These are phyloP conservation scores for Gastrolobium villosum DNA, from an alignment of 306 rosid species.

Conservation along the genomic window DNA sequence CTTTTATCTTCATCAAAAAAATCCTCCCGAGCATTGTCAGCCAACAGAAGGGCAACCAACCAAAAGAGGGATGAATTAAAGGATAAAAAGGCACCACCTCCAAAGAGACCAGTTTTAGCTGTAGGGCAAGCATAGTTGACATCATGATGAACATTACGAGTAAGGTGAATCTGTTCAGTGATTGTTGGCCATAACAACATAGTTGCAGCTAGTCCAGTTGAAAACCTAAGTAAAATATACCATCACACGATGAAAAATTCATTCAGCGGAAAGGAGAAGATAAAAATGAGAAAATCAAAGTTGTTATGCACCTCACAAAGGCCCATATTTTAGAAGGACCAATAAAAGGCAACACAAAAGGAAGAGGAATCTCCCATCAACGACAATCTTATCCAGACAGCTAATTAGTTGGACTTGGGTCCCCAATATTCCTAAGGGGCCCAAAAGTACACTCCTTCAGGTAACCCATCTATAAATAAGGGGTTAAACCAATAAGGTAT, in stretches of 20 bases:
- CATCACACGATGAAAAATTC: not conserved
- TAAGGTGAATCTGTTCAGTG: constrained; percentile 45
- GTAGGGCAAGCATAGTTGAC: constrained; percentile 50
- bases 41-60: constrained; percentile 93
- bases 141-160: constrained; percentile 43
- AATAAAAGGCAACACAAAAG: too few relatives aligned
- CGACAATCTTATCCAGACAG: too few relatives aligned
- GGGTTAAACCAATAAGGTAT: too few relatives aligned
- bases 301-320: too few relatives aligned
- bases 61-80: constrained; percentile 90
- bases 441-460: too few relatives aligned
- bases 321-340: too few relatives aligned
- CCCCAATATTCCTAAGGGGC: too few relatives aligned
- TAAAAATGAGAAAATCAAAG: constrained; percentile 24
- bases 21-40: constrained; percentile 88
- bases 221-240: constrained; percentile 52
- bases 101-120: constrained; percentile 78
- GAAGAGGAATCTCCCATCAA: too few relatives aligned
- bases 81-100: constrained; percentile 91
- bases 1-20: constrained; percentile 70
- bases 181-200: constrained; percentile 55
- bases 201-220: constrained; percentile 63
- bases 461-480: too few relatives aligned
- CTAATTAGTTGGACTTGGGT: too few relatives aligned
- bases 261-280: not conserved